Evolutionary conservation across 2,329 filamentous ascomycete genomes (phyloP), one percentile per base, ranked within the genome.

Genomic region (Parascedosporium putredinis): DNA sequence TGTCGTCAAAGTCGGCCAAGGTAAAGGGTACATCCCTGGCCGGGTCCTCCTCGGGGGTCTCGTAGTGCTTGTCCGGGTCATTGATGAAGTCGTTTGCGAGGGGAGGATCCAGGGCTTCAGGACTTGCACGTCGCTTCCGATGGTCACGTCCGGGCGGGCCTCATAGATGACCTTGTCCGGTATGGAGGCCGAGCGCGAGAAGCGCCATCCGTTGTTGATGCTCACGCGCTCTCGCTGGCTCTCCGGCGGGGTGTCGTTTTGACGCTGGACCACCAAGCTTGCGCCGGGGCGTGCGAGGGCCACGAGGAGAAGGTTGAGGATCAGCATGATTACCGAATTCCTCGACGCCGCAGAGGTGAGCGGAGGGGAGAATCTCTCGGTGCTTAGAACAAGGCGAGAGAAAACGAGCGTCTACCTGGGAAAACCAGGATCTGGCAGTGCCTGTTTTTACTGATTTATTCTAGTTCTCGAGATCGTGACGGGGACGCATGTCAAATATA

Each of bases 101-200:
- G 67, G 67, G 7, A 71, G 58, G 8, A 71, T 68, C 67, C 67
- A 71, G 14, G 60, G 56, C 54, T 69, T 70, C 10, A 71, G 56
- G 1, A 57, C 55, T n/a, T 43, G 27, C 20, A 47, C 47, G 10
- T 46, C 47, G n/a, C 52, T 53, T 7, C 51, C 45, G 24, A 56
- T 52, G 16, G 54, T 49, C 16, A 57, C 49, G 34, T 62, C 58
- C 2, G 55, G 46, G 2, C 55, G 55, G n/a, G 51, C 22, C 38
- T 59, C 58, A 43, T 61, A 62, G 14, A 54, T 52, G 5, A 71
- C 44, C 3, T 56, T 55, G 52, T 71, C 68, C 1, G 66, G 60
- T 50, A 65, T 68, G 3, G 54, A 56, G 23, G 59, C 60, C 12
- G 60, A 64, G 16, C 66, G 66, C 29, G 56, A 56, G 52, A 70